Percentiles rank a stretch among this genome's conserved stretches.
Conservation (phyloP, 73 alveolate species). For the Durusdinium trenchii region DNA sequence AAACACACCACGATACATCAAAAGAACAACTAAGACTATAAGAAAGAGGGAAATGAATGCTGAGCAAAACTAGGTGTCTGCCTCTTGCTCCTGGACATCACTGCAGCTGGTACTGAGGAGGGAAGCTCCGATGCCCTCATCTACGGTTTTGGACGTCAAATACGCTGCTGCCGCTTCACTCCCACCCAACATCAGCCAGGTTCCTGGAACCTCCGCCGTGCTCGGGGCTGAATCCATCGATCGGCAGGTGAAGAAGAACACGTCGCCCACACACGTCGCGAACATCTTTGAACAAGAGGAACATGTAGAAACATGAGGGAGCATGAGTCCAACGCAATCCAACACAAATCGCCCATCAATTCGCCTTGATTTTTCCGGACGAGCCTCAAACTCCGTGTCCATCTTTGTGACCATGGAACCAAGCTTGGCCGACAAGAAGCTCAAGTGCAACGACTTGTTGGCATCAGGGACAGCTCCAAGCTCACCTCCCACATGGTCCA, state of each 20-base stretch:
- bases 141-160: not conserved
- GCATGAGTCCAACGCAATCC: not conserved
- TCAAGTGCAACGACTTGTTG: not conserved
- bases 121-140: not conserved
- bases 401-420: slow-evolving; percentile 3
- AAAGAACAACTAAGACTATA: not conserved
- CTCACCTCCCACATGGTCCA: slow-evolving; percentile 58
- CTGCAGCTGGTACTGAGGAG: slow-evolving; percentile 25
- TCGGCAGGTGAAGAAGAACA: too few species aligned
- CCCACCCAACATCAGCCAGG: slow-evolving; percentile 59
- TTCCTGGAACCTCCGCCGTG: not conserved
- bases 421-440: slow-evolving; percentile 48
- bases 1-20: not conserved
- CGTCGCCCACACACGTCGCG: too few species aligned
- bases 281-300: too few species aligned
- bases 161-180: slow-evolving; percentile 27
- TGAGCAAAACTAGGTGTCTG: not conserved
- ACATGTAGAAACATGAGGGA: not conserved
- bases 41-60: not conserved
- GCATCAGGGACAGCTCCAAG: not conserved
- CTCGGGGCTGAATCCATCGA: too few species aligned
- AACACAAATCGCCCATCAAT: not conserved
- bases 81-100: slow-evolving; percentile 36
- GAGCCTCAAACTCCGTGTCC: slow-evolving; percentile 48
- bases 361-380: not conserved